Evolutionary conservation across 2,329 filamentous ascomycete species (phyloP), one percentile per base, ranked within the genome.

Genomic region (Scedosporium apiospermum): DNA sequence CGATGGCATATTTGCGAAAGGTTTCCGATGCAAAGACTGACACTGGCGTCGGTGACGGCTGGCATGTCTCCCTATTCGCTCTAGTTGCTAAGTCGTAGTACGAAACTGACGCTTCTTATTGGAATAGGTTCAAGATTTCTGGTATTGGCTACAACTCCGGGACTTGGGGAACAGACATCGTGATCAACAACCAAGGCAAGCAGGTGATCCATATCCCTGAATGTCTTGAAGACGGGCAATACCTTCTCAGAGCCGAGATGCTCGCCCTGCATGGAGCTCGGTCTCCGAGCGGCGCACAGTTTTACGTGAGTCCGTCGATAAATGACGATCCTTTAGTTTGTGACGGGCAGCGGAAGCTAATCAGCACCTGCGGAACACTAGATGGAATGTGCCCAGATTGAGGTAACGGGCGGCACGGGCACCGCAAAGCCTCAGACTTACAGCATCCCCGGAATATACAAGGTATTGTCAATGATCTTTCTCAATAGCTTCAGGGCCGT

Each of bases 201-300:
- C 80, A 81, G 70, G 70, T 73, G 60, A 78, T 83, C 62, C 77
- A 74, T 63, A 81, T 86, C 63, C 83, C 82, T 6, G 66, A 71
- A 6, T 77, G 77, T 64, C 76, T 86, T 61, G 77, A 77, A 44
- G 71, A 80, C 4, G 84, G 84, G 18, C 78, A 84, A 67, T 86
- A 86, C 69, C 79, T 86, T 38, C 76, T 85, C 6, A 78, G 83
- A 18, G 80, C 82, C 60, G 83, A 86, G 74, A 78, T 85, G 71
- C 78, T 86, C 62, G 83, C 82, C 16, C 77, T 86, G 4, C 83
- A 86, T 71, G 73, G 70, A 9, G 78, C 77, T 6, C 65, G 69
- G 5, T 75, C 71, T 62, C 71, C 72, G 59, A 71, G 72, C 12
- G 78, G 77, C 3, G 78, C 78, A 4, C 78, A 81, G 65, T 72